Base-by-base conservation (phyloP, 225 moss, liverwort and hornwort genomes). In the Physcomitrium patens region DNA sequence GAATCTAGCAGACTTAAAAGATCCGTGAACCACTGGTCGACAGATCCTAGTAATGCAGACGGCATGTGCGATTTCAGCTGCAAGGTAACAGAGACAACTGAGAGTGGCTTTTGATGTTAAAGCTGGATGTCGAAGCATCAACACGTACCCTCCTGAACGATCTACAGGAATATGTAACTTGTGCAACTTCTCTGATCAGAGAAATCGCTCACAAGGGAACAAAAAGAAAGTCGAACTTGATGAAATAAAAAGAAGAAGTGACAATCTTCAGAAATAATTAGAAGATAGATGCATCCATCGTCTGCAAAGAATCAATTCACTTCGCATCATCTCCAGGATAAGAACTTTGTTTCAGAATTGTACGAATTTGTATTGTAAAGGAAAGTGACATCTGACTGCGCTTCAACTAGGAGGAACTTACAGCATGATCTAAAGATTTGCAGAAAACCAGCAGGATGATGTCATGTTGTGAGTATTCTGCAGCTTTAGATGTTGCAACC, bases 61-160 rank as follows among this genome's bases (percentile, higher is more conserved):
- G 94, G 94, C 92, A 92, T 90, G 81, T 94, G 90, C 54, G 92
- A 91, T 71, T 94, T 94, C 28, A 94, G 81, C 92, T 94, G 90
- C 77, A 65, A 80, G 55, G 28, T 60, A 17, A 48, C 49, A 63
- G 15, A 31, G 5, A 65, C 24, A 23, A 51, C 23, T 19, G 47
- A 54, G 69, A 23, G 58, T 42, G 15, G 12, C 12, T 69, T 20
- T 41, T 41, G n/a, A n/a, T 27, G 5, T 9, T 19, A 4, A 41
- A 9, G 14, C 12, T 43, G 31, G n/a, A 8, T 37, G 12, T 17
- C 47, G 67, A 0, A 48, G 15, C 50, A 28, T 68, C 37, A 19
- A 58, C 43, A 60, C 22, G 31, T 12, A 14, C 67, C 22, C 7
- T 44, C 22, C 53, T 67, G 11, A 44, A 60, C 10, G 48, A 56